Evolutionary conservation across 1,284 basidiomycete species (phyloP).

Genomic region (Moesziomyces parantarcticus): DNA sequence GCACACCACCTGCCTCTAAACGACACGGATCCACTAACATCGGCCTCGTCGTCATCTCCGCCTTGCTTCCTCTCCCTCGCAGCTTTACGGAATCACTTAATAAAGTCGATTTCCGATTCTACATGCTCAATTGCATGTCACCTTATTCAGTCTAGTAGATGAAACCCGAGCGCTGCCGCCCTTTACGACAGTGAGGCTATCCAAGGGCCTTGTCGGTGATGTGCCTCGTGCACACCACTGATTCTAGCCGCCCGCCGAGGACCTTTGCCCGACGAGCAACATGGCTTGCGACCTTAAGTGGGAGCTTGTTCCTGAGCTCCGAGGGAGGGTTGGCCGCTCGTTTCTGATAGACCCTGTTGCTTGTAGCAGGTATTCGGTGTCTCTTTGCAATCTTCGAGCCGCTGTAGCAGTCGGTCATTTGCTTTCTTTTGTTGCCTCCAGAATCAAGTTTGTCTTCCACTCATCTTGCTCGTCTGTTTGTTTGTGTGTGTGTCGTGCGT

Average conservation of each 20-base stretch:
- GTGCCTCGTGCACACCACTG: conserved; percentile 20
- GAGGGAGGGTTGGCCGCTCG: conserved; percentile 64
- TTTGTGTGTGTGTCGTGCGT: not conserved
- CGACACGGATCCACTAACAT: not conserved
- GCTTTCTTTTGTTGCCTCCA: not conserved
- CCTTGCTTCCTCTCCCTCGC: conserved; percentile 11
- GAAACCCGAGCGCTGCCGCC: conserved; percentile 62
- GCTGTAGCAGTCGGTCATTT: conserved; percentile 8
- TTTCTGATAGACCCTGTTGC: conserved; percentile 60
- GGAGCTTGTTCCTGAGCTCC: conserved; percentile 62
- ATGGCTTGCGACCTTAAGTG: conserved; percentile 62
- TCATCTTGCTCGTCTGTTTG: not conserved
- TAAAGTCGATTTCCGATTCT: conserved; percentile 66
- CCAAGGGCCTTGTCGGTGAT: conserved; percentile 50
- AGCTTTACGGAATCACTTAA: conserved; percentile 67
- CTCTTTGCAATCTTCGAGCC: conserved; percentile 6
- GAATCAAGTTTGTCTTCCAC: not conserved
- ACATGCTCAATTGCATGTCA: conserved; percentile 66
- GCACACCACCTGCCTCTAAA: not conserved
- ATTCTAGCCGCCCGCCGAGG: conserved; percentile 65
- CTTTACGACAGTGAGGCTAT: conserved; percentile 64
- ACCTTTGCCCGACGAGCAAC: conserved; percentile 62
- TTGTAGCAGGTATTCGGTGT: conserved; percentile 13
- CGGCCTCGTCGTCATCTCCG: not conserved
- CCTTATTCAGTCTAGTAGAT: conserved; percentile 65